These are phyloP conservation scores for Fusarium fracticaudum DNA, from an alignment of 2,329 filamentous ascomycete genomes.

Conservation along the genomic window DNA sequence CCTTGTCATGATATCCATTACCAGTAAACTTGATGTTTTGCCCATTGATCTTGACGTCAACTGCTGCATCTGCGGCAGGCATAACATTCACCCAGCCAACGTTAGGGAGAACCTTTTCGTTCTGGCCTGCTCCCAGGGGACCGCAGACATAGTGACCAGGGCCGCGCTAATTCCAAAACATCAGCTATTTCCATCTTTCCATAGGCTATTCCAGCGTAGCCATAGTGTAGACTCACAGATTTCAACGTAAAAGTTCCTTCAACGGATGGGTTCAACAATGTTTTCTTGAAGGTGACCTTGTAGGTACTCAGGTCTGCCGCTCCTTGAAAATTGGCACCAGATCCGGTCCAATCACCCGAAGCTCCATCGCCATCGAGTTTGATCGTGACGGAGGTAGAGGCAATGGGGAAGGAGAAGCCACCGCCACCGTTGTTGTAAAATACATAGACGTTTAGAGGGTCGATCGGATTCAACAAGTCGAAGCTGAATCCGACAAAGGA, in stretches of 20 bases:
- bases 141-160: neutral
- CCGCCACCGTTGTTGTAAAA: neutral
- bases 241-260: neutral
- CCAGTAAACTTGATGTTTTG: neutral
- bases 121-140: neutral
- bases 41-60: neutral
- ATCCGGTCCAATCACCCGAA: neutral
- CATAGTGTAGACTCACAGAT: neutral
- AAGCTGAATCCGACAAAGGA: neutral
- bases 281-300: neutral
- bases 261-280: neutral
- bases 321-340: neutral
- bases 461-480: neutral
- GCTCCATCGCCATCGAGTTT: neutral
- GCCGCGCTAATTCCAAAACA: neutral
- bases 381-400: neutral
- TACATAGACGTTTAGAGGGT: neutral
- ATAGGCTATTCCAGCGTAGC: neutral
- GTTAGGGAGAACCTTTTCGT: neutral
- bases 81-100: neutral
- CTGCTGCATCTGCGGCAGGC: neutral
- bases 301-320: neutral
- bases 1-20: neutral
- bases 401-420: neutral
- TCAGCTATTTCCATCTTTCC: neutral